These are phyloP conservation scores for Daedalea quercina DNA, from an alignment of 768 basidiomycete species.

Conservation along the genomic window DNA sequence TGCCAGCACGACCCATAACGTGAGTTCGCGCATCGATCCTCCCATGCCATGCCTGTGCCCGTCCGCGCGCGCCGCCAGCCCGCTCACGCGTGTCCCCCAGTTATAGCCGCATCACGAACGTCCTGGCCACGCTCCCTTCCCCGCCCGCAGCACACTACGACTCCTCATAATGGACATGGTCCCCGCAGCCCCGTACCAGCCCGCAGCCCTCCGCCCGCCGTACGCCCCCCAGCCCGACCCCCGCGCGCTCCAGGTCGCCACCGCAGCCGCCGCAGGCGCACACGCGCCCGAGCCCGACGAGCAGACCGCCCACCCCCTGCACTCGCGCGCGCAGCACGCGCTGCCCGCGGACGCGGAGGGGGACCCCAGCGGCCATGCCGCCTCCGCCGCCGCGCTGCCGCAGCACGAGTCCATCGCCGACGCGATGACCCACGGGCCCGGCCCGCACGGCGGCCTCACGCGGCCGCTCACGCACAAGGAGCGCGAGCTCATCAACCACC, in stretches of 20 bases:
- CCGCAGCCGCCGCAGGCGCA: conserved; percentile 12
- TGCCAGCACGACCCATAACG: conserved; percentile 1
- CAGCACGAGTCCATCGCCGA: conserved; percentile 13
- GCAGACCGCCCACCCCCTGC: conserved; percentile 25
- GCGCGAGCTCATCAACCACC: conserved; percentile 62
- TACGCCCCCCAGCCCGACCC: conserved; percentile 3
- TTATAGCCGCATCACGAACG: conserved; percentile 4
- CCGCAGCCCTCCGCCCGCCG: neutral
- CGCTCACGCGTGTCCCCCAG: neutral
- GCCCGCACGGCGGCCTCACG: conserved; percentile 28
- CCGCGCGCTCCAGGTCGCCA: conserved; percentile 21
- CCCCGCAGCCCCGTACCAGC: conserved; percentile 5
- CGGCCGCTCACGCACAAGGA: conserved; percentile 59
- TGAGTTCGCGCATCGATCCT: neutral
- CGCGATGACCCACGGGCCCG: conserved; percentile 11
- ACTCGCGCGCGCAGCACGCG: conserved; percentile 8
- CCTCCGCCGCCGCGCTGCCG: neutral
- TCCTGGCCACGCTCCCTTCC: conserved; percentile 5
- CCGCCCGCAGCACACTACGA: neutral
- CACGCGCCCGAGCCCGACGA: conserved; percentile 23
- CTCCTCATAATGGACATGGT: conserved; percentile 9
- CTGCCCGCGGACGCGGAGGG: neutral
- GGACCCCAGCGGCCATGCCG: neutral
- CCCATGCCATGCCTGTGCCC: no score
- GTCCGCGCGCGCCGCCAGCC: no score